A percentile compares a stretch with the other conserved stretches of the same genome.
phyloP scores from a whole-genome alignment of 306 rosid genomes.

The Cucurbita pepo region DNA sequence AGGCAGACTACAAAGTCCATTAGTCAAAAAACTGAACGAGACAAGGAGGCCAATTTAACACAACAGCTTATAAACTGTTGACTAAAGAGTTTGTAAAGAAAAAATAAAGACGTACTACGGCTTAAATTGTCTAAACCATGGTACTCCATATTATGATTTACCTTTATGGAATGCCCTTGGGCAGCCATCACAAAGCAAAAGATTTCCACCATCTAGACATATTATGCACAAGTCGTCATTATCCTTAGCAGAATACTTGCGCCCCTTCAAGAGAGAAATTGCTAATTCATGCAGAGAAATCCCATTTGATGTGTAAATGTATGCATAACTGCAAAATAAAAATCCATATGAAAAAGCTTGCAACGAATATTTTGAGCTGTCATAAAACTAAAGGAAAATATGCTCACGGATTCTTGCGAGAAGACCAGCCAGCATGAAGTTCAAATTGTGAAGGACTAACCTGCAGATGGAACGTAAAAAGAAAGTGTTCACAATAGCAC shows the following conservation, averaged over 20 bases:
- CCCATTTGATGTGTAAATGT: constrained; percentile 87
- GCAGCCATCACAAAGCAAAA: constrained; percentile 93
- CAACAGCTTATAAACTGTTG: neutral
- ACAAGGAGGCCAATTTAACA: neutral
- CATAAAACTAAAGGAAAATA: constrained; percentile 11
- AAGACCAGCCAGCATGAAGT: constrained; percentile 97
- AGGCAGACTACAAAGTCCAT: neutral
- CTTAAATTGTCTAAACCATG: neutral
- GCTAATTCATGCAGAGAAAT: constrained; percentile 92
- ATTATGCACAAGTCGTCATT: constrained; percentile 84
- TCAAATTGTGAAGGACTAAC: constrained; percentile 94
- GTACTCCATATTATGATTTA: constrained; percentile 15
- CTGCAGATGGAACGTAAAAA: constrained; percentile 36
- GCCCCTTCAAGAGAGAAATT: constrained; percentile 72
- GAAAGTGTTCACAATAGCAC: neutral
- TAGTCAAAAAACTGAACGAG: neutral
- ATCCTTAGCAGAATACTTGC: constrained; percentile 63
- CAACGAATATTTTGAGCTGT: constrained; percentile 11
- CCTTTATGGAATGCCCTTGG: constrained; percentile 98
- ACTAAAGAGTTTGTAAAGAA: neutral
- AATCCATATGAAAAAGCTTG: constrained; percentile 9
- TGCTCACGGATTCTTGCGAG: constrained; percentile 93
- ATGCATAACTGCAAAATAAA: constrained; percentile 69
- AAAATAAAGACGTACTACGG: neutral
- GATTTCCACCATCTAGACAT: constrained; percentile 94